These are phyloP conservation scores for Gomphus bonarii DNA, from an alignment of 1,284 basidiomycete species.

Conservation along the genomic window DNA sequence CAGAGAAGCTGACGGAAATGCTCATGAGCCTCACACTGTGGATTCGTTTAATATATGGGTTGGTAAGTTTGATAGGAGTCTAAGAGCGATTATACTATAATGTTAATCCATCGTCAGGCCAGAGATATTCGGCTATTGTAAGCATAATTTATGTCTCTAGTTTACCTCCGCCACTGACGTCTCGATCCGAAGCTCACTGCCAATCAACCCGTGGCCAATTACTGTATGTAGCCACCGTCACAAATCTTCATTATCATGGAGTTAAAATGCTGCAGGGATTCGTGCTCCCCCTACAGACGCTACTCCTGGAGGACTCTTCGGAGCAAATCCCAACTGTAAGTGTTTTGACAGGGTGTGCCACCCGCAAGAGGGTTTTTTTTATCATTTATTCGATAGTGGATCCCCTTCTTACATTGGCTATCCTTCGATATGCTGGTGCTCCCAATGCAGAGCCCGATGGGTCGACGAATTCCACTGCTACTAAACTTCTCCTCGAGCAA, in stretches of 20 bases:
- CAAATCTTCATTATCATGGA: not conserved
- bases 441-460: conserved; percentile 20
- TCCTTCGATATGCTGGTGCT: conserved; percentile 31
- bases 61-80: conserved; percentile 12
- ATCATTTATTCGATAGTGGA: conserved; percentile 5
- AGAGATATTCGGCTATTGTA: conserved; percentile 43
- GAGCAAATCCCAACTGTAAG: conserved; percentile 16
- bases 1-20: conserved; percentile 2
- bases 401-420: conserved; percentile 22
- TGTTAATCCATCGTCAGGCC: conserved; percentile 27
- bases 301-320: conserved; percentile 18
- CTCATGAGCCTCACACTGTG: conserved; percentile 24
- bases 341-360: conserved; percentile 12
- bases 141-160: not conserved
- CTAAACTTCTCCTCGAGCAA: conserved; percentile 26
- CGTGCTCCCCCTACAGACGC: conserved; percentile 16
- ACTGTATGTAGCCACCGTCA: conserved; percentile 3
- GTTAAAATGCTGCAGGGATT: conserved; percentile 13
- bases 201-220: conserved; percentile 10
- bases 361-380: not conserved
- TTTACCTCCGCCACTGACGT: not conserved
- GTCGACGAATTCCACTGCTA: conserved; percentile 19
- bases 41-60: conserved; percentile 30
- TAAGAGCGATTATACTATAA: conserved; percentile 19
- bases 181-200: not conserved